These are phyloP conservation scores for Dictyostelium purpureum DNA, from an alignment of 78 protist genomes.

Conservation along the genomic window DNA sequence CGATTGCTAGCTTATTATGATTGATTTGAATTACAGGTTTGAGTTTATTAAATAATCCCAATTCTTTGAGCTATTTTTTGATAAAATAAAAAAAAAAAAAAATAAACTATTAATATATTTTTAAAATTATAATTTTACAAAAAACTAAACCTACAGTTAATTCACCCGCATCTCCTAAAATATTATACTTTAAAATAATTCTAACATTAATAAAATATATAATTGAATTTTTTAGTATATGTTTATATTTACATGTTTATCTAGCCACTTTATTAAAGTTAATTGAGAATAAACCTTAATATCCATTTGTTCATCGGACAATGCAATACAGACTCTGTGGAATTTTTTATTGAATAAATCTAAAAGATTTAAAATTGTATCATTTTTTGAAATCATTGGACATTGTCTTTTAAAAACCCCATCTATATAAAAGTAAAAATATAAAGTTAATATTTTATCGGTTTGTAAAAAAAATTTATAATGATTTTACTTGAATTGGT, in stretches of 20 bases:
- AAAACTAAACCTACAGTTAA: constrained; percentile 19
- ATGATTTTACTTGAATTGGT: constrained; percentile 3
- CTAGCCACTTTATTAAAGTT: constrained; percentile 52
- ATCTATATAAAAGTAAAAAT: background rate
- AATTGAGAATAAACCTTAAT: constrained; percentile 40
- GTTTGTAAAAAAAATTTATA: background rate
- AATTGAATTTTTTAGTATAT: too few relatives aligned
- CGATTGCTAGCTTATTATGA: constrained; percentile 31
- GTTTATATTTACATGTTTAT: constrained; percentile 12
- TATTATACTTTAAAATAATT: background rate
- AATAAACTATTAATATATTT: background rate
- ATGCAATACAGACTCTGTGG: constrained; percentile 56
- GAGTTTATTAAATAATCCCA: constrained; percentile 4
- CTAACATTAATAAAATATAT: background rate
- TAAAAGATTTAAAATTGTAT: constrained; percentile 11
- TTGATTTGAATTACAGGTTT: constrained; percentile 18
- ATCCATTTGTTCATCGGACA: constrained; percentile 16
- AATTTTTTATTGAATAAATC: constrained; percentile 13
- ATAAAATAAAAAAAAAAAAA: background rate
- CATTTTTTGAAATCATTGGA: constrained; percentile 23
- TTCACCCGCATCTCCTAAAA: constrained; percentile 26
- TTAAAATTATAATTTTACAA: background rate
- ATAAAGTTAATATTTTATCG: background rate
- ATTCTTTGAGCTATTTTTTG: constrained; percentile 11
- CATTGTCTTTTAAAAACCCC: constrained; percentile 15